Base-by-base conservation (phyloP, 225 moss, liverwort and hornwort species). In the Sphagnum contortum region DNA sequence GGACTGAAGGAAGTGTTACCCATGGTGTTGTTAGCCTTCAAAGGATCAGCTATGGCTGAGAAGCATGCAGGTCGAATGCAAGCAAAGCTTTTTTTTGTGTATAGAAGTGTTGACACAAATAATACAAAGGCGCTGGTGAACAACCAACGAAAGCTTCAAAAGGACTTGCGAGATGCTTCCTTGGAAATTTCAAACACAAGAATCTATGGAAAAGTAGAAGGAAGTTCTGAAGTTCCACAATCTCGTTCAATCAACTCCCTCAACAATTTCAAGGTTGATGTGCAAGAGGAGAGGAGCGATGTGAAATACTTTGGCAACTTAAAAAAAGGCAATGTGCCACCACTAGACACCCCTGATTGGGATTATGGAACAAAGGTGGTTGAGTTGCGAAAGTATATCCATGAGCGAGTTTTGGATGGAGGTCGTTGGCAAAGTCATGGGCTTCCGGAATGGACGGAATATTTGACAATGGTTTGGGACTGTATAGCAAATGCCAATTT, bases 1-100 rank as follows among this genome's bases (percentile, higher is more conserved):
- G 71, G 65, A 5, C 64, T 71, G 44, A 65, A 71, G n/a, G 65
- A 71, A 46, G 55, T 71, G 56, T 45, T 71, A 2, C 71, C 71
- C 48, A 71, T 71, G 55, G 71, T 71, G 47, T 53, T 71, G 64
- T 60, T 65, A 45, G 71, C 71, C 57, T 59, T 49, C 49, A 58
- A 57, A 51, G 66, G 46, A 8, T 71, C 71, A 5, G 48, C 64
- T 64, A 10, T 72, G 53, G 72, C 67, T 1, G 52, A 67, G 12
- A 46, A 72, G 58, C 47, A 2, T n/a, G 59, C 11, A 10, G 67
- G 61, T 45, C 45, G 62, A 46, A 59, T 50, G 51, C 65, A 49
- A 44, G 58, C 72, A 7, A 66, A 72, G 52, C 13, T 72, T 9
- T 51, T 66, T 50, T 72, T 72, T 52, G 70, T 48, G 45, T 53